phyloP scores from a whole-genome alignment of 129 eudicot genomes.

The Erigeron canadensis region DNA sequence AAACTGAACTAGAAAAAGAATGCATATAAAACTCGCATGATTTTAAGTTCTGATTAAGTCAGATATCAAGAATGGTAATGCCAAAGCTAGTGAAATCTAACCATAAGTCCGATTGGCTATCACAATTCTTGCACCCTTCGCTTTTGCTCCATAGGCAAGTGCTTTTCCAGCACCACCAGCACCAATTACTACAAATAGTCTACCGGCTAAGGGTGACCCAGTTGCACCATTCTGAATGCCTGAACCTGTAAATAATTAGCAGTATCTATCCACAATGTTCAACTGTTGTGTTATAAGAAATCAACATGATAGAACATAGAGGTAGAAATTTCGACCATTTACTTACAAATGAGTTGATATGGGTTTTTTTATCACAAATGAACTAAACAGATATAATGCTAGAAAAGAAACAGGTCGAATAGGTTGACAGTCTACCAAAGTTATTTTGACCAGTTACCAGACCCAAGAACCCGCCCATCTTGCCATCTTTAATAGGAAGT shows the following conservation, averaged over 20 bases:
- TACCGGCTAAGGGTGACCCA: conserved; percentile 81
- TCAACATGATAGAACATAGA: neutral
- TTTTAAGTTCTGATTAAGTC: neutral
- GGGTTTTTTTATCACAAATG: neutral
- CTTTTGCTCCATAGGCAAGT: conserved; percentile 96
- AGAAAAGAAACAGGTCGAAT: neutral
- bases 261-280: neutral
- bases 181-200: conserved; percentile 84
- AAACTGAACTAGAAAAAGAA: neutral
- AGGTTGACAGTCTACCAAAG: neutral
- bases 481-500: conserved; percentile 20
- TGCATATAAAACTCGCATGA: conserved; percentile 9
- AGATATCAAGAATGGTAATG: neutral
- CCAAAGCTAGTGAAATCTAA: conserved; percentile 30
- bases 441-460: neutral
- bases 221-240: conserved; percentile 31
- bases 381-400: neutral
- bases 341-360: neutral
- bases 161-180: conserved; percentile 99
- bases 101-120: conserved; percentile 94
- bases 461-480: conserved; percentile 1
- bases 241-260: conserved; percentile 40
- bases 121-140: conserved; percentile 92
- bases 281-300: neutral
- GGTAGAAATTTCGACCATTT: neutral